Evolutionary conservation across 257 asterid species (phyloP), one percentile per base, ranked within the genome.

Genomic region (Petunia axillaris): DNA sequence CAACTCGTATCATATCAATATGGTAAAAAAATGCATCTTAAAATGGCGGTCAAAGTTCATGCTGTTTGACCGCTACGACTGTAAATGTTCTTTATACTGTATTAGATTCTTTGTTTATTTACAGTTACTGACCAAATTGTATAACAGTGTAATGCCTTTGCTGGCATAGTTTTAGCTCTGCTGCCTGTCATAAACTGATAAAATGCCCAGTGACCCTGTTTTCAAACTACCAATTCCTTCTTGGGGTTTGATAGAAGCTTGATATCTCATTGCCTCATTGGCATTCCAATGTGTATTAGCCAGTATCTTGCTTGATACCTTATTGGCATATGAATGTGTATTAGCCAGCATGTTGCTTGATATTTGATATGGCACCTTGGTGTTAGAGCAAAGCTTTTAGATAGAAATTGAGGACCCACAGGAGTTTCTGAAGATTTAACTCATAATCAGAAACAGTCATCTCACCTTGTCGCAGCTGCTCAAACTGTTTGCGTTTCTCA

Each of bases 241-340:
- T 39, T 70, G 76, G 58, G 44, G 40, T 68, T 7, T 4, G 43
- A 25, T 71, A 71, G 57, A 71, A 35, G 60, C 16, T 71, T 10
- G 43, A 25, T 71, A 48, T 25, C 35, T 35, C 44, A 48, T 50
- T 71, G 62, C 35, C 35, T 35, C 44, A 48, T 50, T 71, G 62
- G 36, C 77, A 71, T 71, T 44, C 13, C 44, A 11, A 71, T 35
- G 77, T 11, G 60, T 11, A 10, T 50, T 11, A 48, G 11, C 60
- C 10, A 11, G 77, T 35, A 71, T 71, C 44, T 50, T 2, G 13
- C 43, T 71, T 48, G 77, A 3, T 73, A 73, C 44, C 77, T 50
- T 25, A 1, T 11, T 71, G 62, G 36, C 77, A 71, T 71, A 43
- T 6, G 35, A 11, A 71, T 35, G 77, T 11, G 60, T 11, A 10